phyloP scores from a whole-genome alignment of 1,284 basidiomycete species.

The Puccinia horiana region DNA sequence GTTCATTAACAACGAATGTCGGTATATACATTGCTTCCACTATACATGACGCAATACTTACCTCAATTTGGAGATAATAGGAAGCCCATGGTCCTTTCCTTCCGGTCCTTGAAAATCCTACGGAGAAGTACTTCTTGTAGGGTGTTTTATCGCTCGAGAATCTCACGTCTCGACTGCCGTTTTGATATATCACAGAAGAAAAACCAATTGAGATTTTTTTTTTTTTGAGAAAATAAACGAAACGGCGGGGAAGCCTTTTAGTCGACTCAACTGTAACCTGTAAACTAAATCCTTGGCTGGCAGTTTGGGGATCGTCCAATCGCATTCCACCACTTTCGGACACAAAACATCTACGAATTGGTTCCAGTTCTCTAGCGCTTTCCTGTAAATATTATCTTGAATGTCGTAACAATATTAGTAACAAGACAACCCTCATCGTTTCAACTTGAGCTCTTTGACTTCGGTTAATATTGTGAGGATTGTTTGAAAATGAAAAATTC shows the following conservation, averaged over 20 bases:
- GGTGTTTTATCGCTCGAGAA: constrained; percentile 56
- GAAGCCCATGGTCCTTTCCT: constrained; percentile 55
- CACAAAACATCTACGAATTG: constrained; percentile 56
- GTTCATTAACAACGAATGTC: constrained; percentile 12
- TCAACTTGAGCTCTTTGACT: background rate
- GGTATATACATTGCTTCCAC: background rate
- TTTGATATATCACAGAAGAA: constrained; percentile 50
- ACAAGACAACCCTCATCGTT: background rate
- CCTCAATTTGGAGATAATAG: constrained; percentile 51
- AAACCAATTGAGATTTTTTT: background rate
- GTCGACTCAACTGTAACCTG: constrained; percentile 55
- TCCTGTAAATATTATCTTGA: constrained; percentile 52
- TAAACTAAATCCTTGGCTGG: constrained; percentile 58
- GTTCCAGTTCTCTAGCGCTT: constrained; percentile 55
- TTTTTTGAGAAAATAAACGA: background rate
- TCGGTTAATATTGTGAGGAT: too few relatives aligned
- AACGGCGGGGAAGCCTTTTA: background rate
- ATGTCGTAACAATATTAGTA: background rate
- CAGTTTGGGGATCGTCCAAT: constrained; percentile 57
- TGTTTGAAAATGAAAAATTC: constrained; percentile 49
- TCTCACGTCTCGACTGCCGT: constrained; percentile 54
- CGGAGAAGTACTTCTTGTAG: constrained; percentile 54
- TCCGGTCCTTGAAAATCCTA: constrained; percentile 55
- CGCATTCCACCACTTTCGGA: constrained; percentile 55
- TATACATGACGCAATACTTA: background rate